Evolutionary conservation across 768 basidiomycete genomes (phyloP), one percentile per base, ranked within the genome.

Genomic region (Lentinula guzmanii): DNA sequence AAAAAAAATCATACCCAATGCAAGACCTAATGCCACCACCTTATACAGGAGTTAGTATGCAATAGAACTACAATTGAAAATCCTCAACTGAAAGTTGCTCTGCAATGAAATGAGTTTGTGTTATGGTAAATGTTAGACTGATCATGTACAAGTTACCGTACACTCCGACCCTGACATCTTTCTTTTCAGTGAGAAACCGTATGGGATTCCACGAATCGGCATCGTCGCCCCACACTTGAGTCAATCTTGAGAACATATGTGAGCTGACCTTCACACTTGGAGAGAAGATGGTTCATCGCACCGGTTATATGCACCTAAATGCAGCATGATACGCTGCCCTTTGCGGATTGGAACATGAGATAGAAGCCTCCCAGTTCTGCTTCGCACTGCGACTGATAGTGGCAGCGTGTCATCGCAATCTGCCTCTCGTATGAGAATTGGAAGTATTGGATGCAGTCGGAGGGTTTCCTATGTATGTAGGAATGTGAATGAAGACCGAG

Each of bases 401-500:
- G 82, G 78, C 39, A 84, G 66, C n/a, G 63, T 59, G 57, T 80
- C 76, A 60, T 83, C 80, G 48, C 66, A 61, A 5, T 58, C 60
- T 2, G 80, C 69, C 48, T 70, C 64, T 16, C 79, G 70, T 46
- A 71, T 63, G 18, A 71, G 70, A 15, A 68, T 69, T 37, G 69
- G 69, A 13, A 71, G 65, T n/a, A 71, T 71, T 52, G 76, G 73
- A 62, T 74, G 70, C 57, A 68, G 65, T 54, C 74, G 65, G 56
- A 74, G 57, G 6, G 67, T 62, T 63, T 76, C 74, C 74, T 75
- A 10, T 11, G 16, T 28, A 18, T 3, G 52, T 2, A 18, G 18
- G 18, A 13, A n/a, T 24, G 13, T 51, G 15, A 43, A 28, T 10
- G 18, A 46, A 31, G 15, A 21, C 15, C n/a, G 35, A 15, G 9